These are phyloP conservation scores for Apiospora rasikravindrae DNA, from an alignment of 2,329 filamentous ascomycete genomes.

Conservation along the genomic window DNA sequence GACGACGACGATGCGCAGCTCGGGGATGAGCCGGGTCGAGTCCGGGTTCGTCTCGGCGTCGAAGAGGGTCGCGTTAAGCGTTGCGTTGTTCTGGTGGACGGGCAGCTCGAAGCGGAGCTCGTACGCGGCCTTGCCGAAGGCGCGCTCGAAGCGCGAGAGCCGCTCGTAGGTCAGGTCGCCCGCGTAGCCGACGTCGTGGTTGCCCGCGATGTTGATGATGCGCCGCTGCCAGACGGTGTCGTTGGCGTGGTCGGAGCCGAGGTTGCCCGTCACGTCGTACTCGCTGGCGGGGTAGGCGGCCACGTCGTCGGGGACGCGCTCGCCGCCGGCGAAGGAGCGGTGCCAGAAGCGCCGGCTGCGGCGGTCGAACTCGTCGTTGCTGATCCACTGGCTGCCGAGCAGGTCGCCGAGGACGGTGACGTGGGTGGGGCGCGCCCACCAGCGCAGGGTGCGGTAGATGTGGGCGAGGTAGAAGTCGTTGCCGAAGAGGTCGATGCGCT, in stretches of 20 bases:
- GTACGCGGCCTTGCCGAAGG: conserved; percentile 90
- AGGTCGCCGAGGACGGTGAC: conserved; percentile 89
- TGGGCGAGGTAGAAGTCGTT: conserved; percentile 96
- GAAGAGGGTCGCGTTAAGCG: conserved; percentile 47
- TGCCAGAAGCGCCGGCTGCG: conserved; percentile 81
- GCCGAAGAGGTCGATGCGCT: conserved; percentile 85
- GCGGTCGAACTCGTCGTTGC: conserved; percentile 78
- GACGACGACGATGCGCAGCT: conserved; percentile 81
- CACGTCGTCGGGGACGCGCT: conserved; percentile 65
- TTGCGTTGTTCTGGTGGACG: conserved; percentile 44
- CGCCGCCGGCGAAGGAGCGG: conserved; percentile 72
- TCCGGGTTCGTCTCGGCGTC: conserved; percentile 49
- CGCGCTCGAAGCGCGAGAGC: conserved; percentile 79
- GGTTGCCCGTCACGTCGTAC: conserved; percentile 55
- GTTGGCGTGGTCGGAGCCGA: conserved; percentile 53
- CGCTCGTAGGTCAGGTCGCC: conserved; percentile 83
- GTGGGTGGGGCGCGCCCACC: conserved; percentile 87
- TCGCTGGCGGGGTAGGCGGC: conserved; percentile 54
- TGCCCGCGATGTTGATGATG: conserved; percentile 89
- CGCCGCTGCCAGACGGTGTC: conserved; percentile 69
- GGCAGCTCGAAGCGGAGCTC: conserved; percentile 76
- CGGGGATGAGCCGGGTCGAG: conserved; percentile 60
- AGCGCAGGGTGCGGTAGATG: conserved; percentile 82
- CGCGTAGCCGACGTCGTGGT: conserved; percentile 96
- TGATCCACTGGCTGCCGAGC: conserved; percentile 94